Evolutionary conservation across 129 eudicot species (phyloP).

Genomic region (Scalesia atractyloides): DNA sequence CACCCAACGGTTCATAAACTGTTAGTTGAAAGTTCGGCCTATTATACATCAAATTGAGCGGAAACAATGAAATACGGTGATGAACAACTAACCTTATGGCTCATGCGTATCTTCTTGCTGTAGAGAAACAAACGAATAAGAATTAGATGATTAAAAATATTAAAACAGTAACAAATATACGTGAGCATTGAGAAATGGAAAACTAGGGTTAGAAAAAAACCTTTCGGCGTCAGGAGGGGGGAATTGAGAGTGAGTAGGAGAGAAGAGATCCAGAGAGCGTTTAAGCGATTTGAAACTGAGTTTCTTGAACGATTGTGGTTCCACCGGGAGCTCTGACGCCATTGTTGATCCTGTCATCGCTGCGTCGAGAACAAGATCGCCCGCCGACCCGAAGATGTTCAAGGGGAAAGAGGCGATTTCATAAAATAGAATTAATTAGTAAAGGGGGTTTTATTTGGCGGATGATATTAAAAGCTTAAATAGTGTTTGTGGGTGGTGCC

Average conservation of each 20-base stretch:
- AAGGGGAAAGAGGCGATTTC: not conserved
- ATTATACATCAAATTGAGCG: constrained; percentile 11
- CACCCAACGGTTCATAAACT: no score
- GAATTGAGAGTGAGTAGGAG: constrained; percentile 71
- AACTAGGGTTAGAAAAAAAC: constrained; percentile 42
- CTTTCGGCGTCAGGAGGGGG: constrained; percentile 81
- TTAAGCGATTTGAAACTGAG: constrained; percentile 76
- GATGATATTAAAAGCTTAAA: no score
- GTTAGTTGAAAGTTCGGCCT: no score
- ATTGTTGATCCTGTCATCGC: constrained; percentile 41
- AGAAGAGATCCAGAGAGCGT: constrained; percentile 85
- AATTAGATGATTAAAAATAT: not conserved
- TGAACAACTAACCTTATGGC: constrained; percentile 66
- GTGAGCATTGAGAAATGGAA: not conserved
- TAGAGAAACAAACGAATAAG: constrained; percentile 10
- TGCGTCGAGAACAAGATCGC: not conserved
- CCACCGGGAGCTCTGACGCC: constrained; percentile 72
- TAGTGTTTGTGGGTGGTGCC: no score
- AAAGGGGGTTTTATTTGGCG: no score
- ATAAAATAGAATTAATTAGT: not conserved
- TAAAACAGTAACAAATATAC: not conserved
- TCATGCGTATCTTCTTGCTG: constrained; percentile 92
- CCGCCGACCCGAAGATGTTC: not conserved
- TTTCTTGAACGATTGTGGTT: constrained; percentile 91
- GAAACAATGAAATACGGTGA: not conserved